These are phyloP conservation scores for Aspergillus sp. DNA, from an alignment of 2,329 filamentous ascomycete genomes.

Conservation along the genomic window DNA sequence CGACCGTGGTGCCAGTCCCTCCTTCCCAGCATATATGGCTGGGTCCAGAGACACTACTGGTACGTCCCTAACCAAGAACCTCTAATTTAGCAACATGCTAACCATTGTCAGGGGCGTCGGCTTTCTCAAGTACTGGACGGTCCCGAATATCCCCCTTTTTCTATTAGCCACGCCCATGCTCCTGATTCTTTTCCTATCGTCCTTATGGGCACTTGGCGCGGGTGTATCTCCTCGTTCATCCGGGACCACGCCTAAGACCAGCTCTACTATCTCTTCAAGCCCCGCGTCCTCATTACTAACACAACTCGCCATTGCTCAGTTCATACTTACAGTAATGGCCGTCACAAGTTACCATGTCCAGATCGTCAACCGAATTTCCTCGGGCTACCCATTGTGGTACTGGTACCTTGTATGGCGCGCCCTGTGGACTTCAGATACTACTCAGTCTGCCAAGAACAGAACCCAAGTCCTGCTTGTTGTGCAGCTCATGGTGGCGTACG, in stretches of 20 bases:
- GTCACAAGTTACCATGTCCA: slow-evolving; percentile 88
- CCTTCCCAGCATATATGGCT: slow-evolving; percentile 88
- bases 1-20: slow-evolving; percentile 74
- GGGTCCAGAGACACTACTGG: slow-evolving; percentile 91
- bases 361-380: slow-evolving; percentile 87
- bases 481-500: slow-evolving; percentile 79
- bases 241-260: slow-evolving; percentile 18
- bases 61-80: slow-evolving; percentile 50
- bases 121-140: slow-evolving; percentile 87
- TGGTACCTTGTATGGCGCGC: slow-evolving; percentile 68
- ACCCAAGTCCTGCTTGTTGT: slow-evolving; percentile 49
- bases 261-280: slow-evolving; percentile 19
- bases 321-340: slow-evolving; percentile 71
- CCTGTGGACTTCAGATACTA: slow-evolving; percentile 26
- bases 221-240: slow-evolving; percentile 29
- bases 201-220: slow-evolving; percentile 49
- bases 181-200: slow-evolving; percentile 67
- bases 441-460: slow-evolving; percentile 21
- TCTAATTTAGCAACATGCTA: slow-evolving; percentile 9
- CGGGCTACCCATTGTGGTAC: slow-evolving; percentile 89
- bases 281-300: slow-evolving; percentile 40
- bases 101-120: slow-evolving; percentile 74
- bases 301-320: slow-evolving; percentile 72
- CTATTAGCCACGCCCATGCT: slow-evolving; percentile 80
- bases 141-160: slow-evolving; percentile 86